Evolutionary conservation across 768 basidiomycete species (phyloP).

Genomic region (Rhodotorula diobovata): DNA sequence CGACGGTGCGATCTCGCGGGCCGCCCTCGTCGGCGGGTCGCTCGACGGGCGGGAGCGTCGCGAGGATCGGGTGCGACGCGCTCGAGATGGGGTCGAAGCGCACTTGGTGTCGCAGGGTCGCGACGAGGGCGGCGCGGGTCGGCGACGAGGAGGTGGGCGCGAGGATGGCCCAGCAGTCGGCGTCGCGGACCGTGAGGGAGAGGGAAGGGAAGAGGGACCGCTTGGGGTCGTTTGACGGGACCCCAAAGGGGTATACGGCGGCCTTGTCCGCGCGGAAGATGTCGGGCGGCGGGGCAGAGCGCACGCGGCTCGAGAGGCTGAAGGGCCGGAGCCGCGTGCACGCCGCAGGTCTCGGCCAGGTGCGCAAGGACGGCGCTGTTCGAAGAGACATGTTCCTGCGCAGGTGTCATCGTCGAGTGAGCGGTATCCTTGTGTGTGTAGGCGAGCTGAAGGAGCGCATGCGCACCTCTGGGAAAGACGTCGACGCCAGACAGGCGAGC

Average conservation of each 20-base stretch:
- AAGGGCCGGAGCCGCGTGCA: background rate
- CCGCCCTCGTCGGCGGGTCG: conserved; percentile 16
- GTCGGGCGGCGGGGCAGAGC: background rate
- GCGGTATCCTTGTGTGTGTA: too few relatives aligned
- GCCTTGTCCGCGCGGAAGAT: conserved; percentile 15
- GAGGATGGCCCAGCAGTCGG: conserved; percentile 31
- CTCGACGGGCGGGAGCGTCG: background rate
- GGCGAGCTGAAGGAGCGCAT: background rate
- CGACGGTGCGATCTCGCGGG: conserved; percentile 16
- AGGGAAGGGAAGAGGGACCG: conserved; percentile 13
- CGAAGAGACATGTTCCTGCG: background rate
- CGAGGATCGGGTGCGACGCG: conserved; percentile 38
- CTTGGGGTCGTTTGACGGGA: conserved; percentile 12
- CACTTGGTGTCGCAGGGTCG: conserved; percentile 15
- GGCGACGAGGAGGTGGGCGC: conserved; percentile 19
- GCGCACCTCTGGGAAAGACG: too few relatives aligned
- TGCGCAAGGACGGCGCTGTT: background rate
- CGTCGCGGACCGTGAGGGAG: conserved; percentile 14
- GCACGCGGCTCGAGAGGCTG: background rate
- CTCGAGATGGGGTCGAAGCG: conserved; percentile 35
- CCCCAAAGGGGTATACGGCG: conserved; percentile 31
- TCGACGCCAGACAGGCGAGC: too few relatives aligned
- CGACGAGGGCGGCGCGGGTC: conserved; percentile 9
- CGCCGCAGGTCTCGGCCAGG: background rate
- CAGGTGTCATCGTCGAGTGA: too few relatives aligned